Base-by-base conservation (phyloP, 345 rosid genomes). In the Citrus trifoliata region DNA sequence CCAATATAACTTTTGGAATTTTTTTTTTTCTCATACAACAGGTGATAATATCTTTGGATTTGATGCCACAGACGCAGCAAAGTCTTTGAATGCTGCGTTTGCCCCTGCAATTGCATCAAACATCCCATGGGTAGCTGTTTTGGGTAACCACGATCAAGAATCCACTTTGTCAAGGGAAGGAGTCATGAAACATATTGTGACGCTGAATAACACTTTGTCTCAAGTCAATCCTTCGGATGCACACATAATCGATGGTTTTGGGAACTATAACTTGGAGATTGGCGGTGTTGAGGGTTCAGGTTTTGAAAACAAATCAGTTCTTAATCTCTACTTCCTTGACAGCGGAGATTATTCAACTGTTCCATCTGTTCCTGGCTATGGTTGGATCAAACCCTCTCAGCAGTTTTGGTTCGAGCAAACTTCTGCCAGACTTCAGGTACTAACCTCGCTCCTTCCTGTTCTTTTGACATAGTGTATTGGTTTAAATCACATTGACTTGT, bases 61-160 rank as follows among this genome's bases (percentile, higher is more conserved):
- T 48, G 93, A 94, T 81, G 84, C 92, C 25, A 84, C 70, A 0
- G 93, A 96, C 79, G 88, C 93, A 63, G 95, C 87, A 40, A 91
- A 85, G 70, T 85, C 97, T 61, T 51, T 94, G 83, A 72, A 88
- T 58, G 85, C 86, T 60, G 97, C 97, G 68, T 96, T 91, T 88
- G 87, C 87, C 22, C 91, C 97, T 4, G 99, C 99, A 21, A 81
- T 94, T 37, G 90, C 86, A 9, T 87, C 97, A 4, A 79, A 84
- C 69, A 90, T 96, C 76, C 97, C 97, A 27, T 96, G 98, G 99
- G 97, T 83, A 32, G 98, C 97, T 27, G 80, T 96, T 69, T 81
- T 94, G 67, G 99, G 99, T 35, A 96, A 94, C 80, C 98, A 96
- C 72, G 98, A 96, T 76, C 97, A 94, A 80, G 90, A 95, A 88